Base-by-base conservation (phyloP, 2,329 filamentous ascomycete species). In the Calcarisporium arbuscula region DNA sequence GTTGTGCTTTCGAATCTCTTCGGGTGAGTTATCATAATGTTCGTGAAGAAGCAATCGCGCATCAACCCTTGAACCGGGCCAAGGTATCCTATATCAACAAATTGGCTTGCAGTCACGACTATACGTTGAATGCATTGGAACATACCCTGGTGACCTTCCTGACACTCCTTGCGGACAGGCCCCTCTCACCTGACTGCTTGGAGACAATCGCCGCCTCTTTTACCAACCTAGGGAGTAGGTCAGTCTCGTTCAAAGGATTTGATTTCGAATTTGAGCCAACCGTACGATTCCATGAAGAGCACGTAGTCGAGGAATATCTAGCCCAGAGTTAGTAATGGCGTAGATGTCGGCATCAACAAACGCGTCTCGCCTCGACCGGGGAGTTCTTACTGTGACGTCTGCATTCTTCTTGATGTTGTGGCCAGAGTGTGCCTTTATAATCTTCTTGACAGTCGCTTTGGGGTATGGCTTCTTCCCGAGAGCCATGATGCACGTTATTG, bases 261-360 rank as follows among this genome's bases (percentile, higher is more conserved):
- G n/a, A n/a, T n/a, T n/a, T n/a, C 19, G 10, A 29, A 6, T 15
- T 9, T 11, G 3, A 8, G 18, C 8, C 6, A 7, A 17, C 25
- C 65, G 34, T 58, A 77, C 74, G 65, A 69, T 53, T 79, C 72
- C 74, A 94, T 81, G 48, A 94, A 94, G 2, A 92, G 68, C 44
- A 85, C 75, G 45, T 94, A 94, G 53, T 92, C 80, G 38, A 94
- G 69, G 50, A 85, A 94, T 42, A 94, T 82, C 86, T 92, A 46
- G 28, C 31, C n/a, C 36, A 34, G 41, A 7, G 45, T 62, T 34
- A 58, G 52, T 30, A 21, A 25, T 8, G 36, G 32, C 32, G 39
- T 28, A 18, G 19, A 19, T 15, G 25, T n/a, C n/a, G n/a, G n/a
- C n/a, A n/a, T n/a, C 32, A 27, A 37, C 36, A 37, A 41, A 45